These are phyloP conservation scores for Fremontodendron californicum DNA, from an alignment of 345 rosid genomes.

Conservation along the genomic window DNA sequence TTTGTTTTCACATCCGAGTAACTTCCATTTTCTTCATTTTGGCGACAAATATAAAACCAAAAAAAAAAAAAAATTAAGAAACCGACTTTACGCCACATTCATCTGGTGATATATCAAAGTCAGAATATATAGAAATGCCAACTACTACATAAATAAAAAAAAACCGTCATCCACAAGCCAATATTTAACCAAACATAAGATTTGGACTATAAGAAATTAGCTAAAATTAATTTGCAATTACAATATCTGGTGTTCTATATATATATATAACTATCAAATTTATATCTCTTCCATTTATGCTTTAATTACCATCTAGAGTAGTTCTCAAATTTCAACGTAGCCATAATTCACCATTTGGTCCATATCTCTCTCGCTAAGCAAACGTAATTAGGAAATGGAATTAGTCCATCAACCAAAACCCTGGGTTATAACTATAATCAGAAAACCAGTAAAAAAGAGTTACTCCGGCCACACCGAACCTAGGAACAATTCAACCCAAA, in stretches of 20 bases:
- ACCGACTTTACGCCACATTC: slow-evolving; percentile 4
- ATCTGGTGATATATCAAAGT: not conserved
- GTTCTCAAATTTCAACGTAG: not conserved
- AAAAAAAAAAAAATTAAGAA: not conserved
- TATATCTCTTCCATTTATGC: not conserved
- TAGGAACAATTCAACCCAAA: not conserved
- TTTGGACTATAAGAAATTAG: not conserved
- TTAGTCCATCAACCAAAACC: no score
- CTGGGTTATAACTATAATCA: no score
- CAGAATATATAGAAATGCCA: slow-evolving; percentile 2
- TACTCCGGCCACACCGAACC: no score
- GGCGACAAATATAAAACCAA: not conserved
- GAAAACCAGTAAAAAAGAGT: no score
- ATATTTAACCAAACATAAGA: not conserved
- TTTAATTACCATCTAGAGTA: not conserved
- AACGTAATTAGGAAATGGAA: no score
- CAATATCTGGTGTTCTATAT: not conserved
- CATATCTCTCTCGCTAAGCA: not conserved
- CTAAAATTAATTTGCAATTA: not conserved
- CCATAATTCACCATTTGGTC: not conserved
- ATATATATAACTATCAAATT: not conserved
- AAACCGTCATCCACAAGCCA: slow-evolving; percentile 6
- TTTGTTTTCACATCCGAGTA: slow-evolving; percentile 2
- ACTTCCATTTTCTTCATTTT: not conserved
- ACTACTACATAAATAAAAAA: not conserved